A percentile compares a stretch with the other conserved stretches of the same genome.
These are phyloP conservation scores for Solanum etuberosum DNA, from an alignment of 257 asterid species.

Conservation along the genomic window DNA sequence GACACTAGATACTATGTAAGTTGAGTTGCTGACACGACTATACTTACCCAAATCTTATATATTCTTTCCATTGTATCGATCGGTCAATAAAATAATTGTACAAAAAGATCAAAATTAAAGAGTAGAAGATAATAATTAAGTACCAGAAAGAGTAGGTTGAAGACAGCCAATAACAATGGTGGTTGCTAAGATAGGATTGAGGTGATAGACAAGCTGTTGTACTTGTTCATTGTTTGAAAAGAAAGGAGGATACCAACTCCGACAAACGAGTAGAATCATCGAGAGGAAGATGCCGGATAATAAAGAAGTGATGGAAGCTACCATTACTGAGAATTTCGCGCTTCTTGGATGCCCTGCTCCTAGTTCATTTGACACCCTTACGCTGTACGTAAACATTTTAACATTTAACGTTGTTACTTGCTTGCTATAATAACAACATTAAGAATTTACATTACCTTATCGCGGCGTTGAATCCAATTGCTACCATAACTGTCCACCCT, in stretches of 20 bases:
- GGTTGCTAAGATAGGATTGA: constrained; percentile 39
- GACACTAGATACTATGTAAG: too few species aligned
- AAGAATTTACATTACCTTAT: constrained; percentile 13
- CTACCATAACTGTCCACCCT: constrained; percentile 33
- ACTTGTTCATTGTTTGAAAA: constrained; percentile 25
- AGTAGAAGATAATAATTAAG: background rate
- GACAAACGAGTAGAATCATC: constrained; percentile 7
- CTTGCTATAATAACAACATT: background rate
- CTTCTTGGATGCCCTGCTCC: constrained; percentile 29
- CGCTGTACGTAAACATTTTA: constrained; percentile 13
- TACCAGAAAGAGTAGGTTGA: constrained; percentile 42
- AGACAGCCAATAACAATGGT: constrained; percentile 25
- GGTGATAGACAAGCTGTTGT: constrained; percentile 25
- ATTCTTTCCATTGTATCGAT: too few species aligned
- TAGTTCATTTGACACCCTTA: constrained; percentile 44
- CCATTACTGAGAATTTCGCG: constrained; percentile 28
- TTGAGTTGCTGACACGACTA: too few species aligned
- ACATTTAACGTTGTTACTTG: too few species aligned
- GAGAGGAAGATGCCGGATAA: constrained; percentile 21
- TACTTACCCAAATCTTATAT: too few species aligned
- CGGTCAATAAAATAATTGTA: too few species aligned
- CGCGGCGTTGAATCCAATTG: constrained; percentile 34
- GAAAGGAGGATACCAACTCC: constrained; percentile 26
- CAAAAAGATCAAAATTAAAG: too few species aligned
- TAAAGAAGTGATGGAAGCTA: constrained; percentile 22